phyloP scores from a whole-genome alignment of 1,284 basidiomycete species.

The Erythrobasidium hasegawianum region DNA sequence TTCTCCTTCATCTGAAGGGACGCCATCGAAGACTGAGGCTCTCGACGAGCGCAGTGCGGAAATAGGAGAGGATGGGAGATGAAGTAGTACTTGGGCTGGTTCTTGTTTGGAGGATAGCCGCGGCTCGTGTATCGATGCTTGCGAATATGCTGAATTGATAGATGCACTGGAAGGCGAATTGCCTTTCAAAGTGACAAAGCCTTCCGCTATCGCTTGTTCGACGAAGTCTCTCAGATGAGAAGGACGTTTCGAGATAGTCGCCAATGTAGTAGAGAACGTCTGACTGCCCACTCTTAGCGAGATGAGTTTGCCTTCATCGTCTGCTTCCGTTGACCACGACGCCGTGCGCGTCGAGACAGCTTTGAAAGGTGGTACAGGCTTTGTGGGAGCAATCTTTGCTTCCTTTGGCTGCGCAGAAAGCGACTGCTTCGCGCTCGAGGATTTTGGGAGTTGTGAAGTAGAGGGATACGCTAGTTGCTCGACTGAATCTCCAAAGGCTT shows the following conservation, averaged over 20 bases:
- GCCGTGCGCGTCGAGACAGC: conserved; percentile 13
- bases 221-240: conserved; percentile 27
- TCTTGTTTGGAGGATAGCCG: not conserved
- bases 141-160: not conserved
- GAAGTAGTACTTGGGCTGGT: conserved; percentile 7
- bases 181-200: not conserved
- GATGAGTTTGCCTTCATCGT: conserved; percentile 29
- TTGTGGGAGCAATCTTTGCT: no score
- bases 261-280: conserved; percentile 14
- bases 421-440: no score
- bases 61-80: conserved; percentile 18
- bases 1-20: conserved; percentile 19
- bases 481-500: conserved; percentile 5
- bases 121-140: conserved; percentile 5
- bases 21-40: conserved; percentile 23
- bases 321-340: not conserved
- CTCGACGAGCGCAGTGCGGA: conserved; percentile 17
- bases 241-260: not conserved
- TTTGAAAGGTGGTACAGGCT: conserved; percentile 8
- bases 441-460: no score
- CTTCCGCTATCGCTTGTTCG: conserved; percentile 6
- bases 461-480: conserved; percentile 13
- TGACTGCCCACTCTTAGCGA: conserved; percentile 26
- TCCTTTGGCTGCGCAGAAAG: no score
- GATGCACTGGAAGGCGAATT: not conserved